phyloP scores from a whole-genome alignment of 257 asterid species.

The Ajuga chamaepitys region DNA sequence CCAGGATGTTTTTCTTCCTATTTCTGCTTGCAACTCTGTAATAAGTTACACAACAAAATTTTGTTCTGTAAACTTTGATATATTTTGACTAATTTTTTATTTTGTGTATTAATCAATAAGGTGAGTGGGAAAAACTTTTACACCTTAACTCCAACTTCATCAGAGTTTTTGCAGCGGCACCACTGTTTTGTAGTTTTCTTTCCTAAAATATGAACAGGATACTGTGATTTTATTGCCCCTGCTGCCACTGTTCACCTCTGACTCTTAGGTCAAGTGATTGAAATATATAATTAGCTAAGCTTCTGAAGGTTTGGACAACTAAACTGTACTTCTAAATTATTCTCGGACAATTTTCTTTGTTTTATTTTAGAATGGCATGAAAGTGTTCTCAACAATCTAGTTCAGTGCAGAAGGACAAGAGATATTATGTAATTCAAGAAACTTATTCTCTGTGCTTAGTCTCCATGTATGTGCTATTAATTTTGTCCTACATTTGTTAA shows the following conservation, averaged over 20 bases:
- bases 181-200: too few species aligned
- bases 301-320: background rate
- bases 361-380: background rate
- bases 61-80: too few species aligned
- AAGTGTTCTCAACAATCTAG: background rate
- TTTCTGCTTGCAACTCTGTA: background rate
- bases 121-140: too few species aligned
- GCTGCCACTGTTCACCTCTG: too few species aligned
- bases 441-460: background rate
- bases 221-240: too few species aligned
- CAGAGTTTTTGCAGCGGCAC: too few species aligned
- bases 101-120: too few species aligned
- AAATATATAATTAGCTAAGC: background rate
- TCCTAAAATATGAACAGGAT: too few species aligned
- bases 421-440: background rate
- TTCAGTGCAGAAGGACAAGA: background rate
- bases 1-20: background rate
- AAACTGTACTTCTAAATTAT: background rate
- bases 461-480: background rate
- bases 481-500: slow-evolving; percentile 1
- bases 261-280: background rate
- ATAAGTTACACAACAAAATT: background rate
- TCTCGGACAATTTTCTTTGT: background rate
- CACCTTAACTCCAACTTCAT: too few species aligned
- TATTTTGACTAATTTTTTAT: too few species aligned